Conservation (phyloP, 2,329 filamentous ascomycete genomes). For the Neopestalotiopsis sp. region DNA sequence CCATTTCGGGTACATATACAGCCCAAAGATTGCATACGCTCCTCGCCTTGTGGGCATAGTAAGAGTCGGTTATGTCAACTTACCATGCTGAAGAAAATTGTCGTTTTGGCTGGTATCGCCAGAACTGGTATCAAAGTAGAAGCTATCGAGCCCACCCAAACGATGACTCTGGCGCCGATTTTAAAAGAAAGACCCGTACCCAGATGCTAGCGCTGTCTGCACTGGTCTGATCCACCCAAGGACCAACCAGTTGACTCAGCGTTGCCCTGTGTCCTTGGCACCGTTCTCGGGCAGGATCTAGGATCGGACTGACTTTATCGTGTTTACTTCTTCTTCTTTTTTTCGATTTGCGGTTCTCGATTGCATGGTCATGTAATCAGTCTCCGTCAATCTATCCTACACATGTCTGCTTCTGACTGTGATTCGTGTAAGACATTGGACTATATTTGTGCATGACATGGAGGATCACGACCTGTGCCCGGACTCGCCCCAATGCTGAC, state of each 20-base stretch:
- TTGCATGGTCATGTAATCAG: no score
- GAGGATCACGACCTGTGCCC: not conserved
- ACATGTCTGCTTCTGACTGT: not conserved
- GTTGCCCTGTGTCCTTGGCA: not conserved
- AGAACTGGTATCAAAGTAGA: constrained; percentile 4
- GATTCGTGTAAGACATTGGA: not conserved
- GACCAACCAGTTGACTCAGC: no score
- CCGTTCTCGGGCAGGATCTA: not conserved
- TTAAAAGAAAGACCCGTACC: constrained; percentile 6
- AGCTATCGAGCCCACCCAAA: constrained; percentile 6
- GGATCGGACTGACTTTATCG: not conserved
- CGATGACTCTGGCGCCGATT: constrained; percentile 1
- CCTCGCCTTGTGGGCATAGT: constrained; percentile 4
- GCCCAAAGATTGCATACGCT: not conserved
- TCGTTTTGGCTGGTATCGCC: not conserved
- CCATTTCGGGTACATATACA: not conserved
- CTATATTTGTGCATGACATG: not conserved
- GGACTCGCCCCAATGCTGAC: not conserved
- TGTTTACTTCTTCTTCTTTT: not conserved
- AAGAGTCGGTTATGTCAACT: constrained; percentile 4
- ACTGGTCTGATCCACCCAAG: not conserved
- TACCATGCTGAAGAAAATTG: constrained; percentile 4
- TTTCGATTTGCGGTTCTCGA: not conserved
- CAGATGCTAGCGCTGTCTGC: not conserved
- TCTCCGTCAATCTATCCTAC: no score